phyloP scores from a whole-genome alignment of 2,329 filamentous ascomycete genomes.

The Didymella lethalis region DNA sequence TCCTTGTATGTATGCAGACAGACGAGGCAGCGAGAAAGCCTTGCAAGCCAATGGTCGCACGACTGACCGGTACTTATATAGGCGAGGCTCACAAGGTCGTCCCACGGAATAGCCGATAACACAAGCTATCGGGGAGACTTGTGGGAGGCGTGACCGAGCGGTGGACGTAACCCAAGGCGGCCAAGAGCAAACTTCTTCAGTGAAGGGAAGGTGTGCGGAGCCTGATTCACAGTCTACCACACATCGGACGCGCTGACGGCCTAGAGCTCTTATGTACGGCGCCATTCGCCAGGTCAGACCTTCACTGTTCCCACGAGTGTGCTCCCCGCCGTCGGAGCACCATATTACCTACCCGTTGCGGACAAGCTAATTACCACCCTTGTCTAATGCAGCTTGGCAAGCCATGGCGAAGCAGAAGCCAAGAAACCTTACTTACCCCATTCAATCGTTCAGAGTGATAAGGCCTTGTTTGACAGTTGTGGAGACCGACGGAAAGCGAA shows the following conservation, averaged over 20 bases:
- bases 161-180: constrained; percentile 33
- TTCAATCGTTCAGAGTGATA: constrained; percentile 23
- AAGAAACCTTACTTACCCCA: constrained; percentile 25
- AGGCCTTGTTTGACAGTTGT: constrained; percentile 21
- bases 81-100: constrained; percentile 23
- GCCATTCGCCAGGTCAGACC: constrained; percentile 33
- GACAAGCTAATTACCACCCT: constrained; percentile 23
- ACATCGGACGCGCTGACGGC: constrained; percentile 15
- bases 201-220: constrained; percentile 26
- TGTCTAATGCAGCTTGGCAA: constrained; percentile 29
- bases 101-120: constrained; percentile 24
- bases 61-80: constrained; percentile 33
- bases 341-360: constrained; percentile 33
- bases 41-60: constrained; percentile 21
- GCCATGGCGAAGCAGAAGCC: constrained; percentile 26
- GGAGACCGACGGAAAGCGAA: constrained; percentile 23
- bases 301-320: constrained; percentile 22
- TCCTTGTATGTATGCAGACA: constrained; percentile 25
- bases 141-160: constrained; percentile 21
- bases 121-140: constrained; percentile 29
- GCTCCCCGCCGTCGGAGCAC: constrained; percentile 19
- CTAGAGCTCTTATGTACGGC: constrained; percentile 29
- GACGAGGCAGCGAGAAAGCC: constrained; percentile 31
- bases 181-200: constrained; percentile 29
- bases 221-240: constrained; percentile 16